phyloP scores from a whole-genome alignment of 1,139 yeast genomes.

The Zygosaccharomyces pseudobailii region DNA sequence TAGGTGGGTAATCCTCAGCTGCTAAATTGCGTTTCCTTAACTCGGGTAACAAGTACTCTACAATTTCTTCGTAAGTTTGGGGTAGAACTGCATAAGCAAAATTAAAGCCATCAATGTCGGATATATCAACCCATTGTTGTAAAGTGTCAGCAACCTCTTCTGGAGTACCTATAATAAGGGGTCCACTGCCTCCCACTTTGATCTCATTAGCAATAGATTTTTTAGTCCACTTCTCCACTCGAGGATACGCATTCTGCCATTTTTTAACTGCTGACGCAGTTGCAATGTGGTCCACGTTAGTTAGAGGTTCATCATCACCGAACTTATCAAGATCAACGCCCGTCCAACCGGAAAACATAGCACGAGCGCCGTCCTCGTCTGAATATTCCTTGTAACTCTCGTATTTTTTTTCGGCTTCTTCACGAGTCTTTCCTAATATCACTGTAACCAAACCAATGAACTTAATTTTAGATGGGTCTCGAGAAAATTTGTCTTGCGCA shows the following conservation, averaged over 20 bases:
- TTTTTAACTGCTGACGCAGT: conserved; percentile 30
- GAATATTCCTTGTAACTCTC: conserved; percentile 24
- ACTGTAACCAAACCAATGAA: conserved; percentile 30
- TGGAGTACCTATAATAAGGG: conserved; percentile 34
- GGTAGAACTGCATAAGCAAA: conserved; percentile 36
- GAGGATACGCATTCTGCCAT: conserved; percentile 22
- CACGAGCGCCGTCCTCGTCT: conserved; percentile 33
- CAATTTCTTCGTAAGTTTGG: conserved; percentile 36
- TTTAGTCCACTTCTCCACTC: conserved; percentile 30
- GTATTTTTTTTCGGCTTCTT: conserved; percentile 33
- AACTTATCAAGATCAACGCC: conserved; percentile 34
- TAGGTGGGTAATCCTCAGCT: conserved; percentile 36
- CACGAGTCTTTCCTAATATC: conserved; percentile 33
- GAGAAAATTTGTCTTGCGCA: conserved; percentile 26
- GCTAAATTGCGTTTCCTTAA: conserved; percentile 36
- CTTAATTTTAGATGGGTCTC: conserved; percentile 33
- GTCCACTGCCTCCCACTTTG: conserved; percentile 34
- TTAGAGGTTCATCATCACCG: conserved; percentile 33
- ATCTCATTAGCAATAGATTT: conserved; percentile 25
- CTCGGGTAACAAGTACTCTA: conserved; percentile 37
- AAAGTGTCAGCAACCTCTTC: conserved; percentile 34
- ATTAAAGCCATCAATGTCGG: conserved; percentile 39
- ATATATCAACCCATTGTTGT: conserved; percentile 35
- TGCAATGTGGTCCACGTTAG: conserved; percentile 28
- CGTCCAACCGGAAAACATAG: conserved; percentile 36